A percentile compares a stretch with the other conserved stretches of the same genome.
phyloP scores from a whole-genome alignment of 345 rosid species.

The Conringia planisiliqua region DNA sequence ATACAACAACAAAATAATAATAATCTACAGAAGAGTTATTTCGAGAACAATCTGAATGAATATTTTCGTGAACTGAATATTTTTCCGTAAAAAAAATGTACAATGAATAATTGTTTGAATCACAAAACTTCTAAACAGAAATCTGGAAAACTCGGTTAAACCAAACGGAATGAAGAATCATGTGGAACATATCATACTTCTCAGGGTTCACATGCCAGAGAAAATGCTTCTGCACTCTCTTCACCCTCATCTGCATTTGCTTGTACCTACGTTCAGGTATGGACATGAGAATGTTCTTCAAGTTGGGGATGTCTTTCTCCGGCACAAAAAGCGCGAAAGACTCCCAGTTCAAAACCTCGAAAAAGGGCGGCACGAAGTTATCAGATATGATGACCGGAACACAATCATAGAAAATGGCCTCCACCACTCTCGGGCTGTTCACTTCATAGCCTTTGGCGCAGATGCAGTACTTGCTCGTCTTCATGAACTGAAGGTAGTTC shows the following conservation, averaged over 20 bases:
- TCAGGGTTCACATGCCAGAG: slow-evolving; percentile 80
- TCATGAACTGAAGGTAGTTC: slow-evolving; percentile 67
- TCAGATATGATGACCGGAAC: slow-evolving; percentile 90
- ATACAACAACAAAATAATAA: too few species aligned
- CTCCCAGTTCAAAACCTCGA: slow-evolving; percentile 85
- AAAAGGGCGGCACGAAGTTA: slow-evolving; percentile 85
- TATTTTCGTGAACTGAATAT: neutral
- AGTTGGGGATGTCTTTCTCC: slow-evolving; percentile 82
- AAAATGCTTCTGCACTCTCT: slow-evolving; percentile 84
- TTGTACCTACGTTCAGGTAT: slow-evolving; percentile 52
- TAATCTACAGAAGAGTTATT: too few species aligned
- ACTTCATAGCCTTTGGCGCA: slow-evolving; percentile 90
- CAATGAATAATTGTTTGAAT: slow-evolving; percentile 14
- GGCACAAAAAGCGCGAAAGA: slow-evolving; percentile 69
- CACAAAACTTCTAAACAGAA: slow-evolving; percentile 24
- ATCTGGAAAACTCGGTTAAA: slow-evolving; percentile 68
- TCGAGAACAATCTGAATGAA: too few species aligned
- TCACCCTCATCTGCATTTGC: slow-evolving; percentile 74
- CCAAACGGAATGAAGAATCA: slow-evolving; percentile 95
- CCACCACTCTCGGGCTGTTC: slow-evolving; percentile 92
- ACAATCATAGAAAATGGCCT: slow-evolving; percentile 84
- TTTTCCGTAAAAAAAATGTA: slow-evolving; percentile 5
- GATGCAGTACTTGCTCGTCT: slow-evolving; percentile 92
- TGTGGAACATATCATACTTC: slow-evolving; percentile 84
- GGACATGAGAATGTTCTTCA: slow-evolving; percentile 74